A percentile compares a stretch with the other conserved stretches of the same genome.
Conservation (phyloP, 495 filamentous ascomycete species). For the Stereocaulon alpinum region DNA sequence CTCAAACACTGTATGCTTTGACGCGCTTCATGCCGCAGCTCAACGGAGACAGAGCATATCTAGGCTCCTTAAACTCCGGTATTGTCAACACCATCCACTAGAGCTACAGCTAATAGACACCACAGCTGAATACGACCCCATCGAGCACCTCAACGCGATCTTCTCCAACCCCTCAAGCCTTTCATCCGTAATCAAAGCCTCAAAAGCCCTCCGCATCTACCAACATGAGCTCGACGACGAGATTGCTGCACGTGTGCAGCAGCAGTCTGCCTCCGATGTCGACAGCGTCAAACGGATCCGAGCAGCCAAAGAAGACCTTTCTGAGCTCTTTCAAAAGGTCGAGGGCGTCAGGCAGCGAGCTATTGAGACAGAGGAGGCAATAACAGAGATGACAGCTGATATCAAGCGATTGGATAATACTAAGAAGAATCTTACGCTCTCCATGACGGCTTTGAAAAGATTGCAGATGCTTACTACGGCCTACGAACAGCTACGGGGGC, state of each 20-base stretch:
- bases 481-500: conserved; percentile 83
- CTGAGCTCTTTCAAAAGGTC: conserved; percentile 86
- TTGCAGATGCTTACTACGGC: conserved; percentile 98
- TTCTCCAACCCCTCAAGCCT: conserved; percentile 89
- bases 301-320: conserved; percentile 78
- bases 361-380: conserved; percentile 83
- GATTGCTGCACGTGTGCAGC: conserved; percentile 64
- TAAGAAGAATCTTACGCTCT: conserved; percentile 90
- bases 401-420: conserved; percentile 96
- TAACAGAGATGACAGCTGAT: conserved; percentile 98
- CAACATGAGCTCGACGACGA: conserved; percentile 78
- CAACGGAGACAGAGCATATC: conserved; percentile 17
- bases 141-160: conserved; percentile 84
- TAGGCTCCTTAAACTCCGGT: conserved; percentile 20
- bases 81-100: background rate
- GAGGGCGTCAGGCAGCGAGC: conserved; percentile 86
- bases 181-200: conserved; percentile 61
- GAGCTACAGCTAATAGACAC: conserved; percentile 18
- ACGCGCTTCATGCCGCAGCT: conserved; percentile 19
- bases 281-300: conserved; percentile 85
- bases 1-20: background rate
- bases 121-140: conserved; percentile 84
- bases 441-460: conserved; percentile 95
- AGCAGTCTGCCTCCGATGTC: conserved; percentile 76
- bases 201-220: conserved; percentile 58